These are phyloP conservation scores for Ceratobasidium sp. DNA, from an alignment of 1,284 basidiomycete genomes.

Conservation along the genomic window DNA sequence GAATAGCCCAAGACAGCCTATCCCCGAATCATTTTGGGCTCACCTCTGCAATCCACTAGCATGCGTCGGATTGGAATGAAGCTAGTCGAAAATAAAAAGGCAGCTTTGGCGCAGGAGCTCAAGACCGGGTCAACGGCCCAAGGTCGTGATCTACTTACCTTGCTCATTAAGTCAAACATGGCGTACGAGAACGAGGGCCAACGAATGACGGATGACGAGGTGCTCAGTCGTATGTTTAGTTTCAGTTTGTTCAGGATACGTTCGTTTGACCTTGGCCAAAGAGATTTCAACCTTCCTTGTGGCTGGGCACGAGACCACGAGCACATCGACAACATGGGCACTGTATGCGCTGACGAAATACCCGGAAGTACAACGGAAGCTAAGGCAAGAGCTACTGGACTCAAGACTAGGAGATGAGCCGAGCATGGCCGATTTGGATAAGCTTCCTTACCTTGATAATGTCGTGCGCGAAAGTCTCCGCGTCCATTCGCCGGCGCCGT, in stretches of 20 bases:
- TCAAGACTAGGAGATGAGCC: constrained; percentile 50
- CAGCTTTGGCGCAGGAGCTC: constrained; percentile 48
- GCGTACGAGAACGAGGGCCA: constrained; percentile 56
- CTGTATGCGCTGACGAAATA: constrained; percentile 60
- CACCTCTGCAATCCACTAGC: background rate
- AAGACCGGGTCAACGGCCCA: constrained; percentile 24
- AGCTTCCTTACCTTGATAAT: constrained; percentile 47
- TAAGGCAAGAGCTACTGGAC: constrained; percentile 60
- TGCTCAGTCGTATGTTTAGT: constrained; percentile 60
- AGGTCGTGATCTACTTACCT: constrained; percentile 52
- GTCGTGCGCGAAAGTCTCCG: constrained; percentile 46
- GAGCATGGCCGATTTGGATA: constrained; percentile 43
- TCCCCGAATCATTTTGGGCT: background rate
- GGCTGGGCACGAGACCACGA: constrained; percentile 57
- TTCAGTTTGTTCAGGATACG: background rate
- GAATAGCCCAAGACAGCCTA: background rate
- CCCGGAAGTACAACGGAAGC: constrained; percentile 59
- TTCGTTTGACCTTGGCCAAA: background rate
- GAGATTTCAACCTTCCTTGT: constrained; percentile 47
- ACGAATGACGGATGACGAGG: constrained; percentile 62
- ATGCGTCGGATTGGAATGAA: constrained; percentile 52
- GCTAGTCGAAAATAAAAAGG: constrained; percentile 59
- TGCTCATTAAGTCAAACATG: constrained; percentile 59
- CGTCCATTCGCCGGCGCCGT: constrained; percentile 20
- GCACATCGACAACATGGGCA: constrained; percentile 63